A percentile compares a stretch with the other conserved stretches of the same genome.
These are phyloP conservation scores for Coemansia sp. DNA, from an alignment of 192 early-diverging fungal species.

Conservation along the genomic window DNA sequence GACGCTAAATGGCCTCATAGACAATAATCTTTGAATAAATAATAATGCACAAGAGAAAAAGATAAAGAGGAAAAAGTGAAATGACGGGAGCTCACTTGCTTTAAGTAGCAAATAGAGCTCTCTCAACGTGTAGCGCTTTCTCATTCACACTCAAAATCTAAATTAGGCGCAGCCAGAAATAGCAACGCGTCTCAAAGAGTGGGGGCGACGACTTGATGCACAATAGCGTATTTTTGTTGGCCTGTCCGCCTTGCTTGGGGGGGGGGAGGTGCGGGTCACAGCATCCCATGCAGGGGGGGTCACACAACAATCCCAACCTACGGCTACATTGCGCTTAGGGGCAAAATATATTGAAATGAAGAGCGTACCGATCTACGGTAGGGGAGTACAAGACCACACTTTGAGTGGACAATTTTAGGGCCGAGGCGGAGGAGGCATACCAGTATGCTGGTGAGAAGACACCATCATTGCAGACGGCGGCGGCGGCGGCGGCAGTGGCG, in stretches of 20 bases:
- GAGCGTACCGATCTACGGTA: no score
- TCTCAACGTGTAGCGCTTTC: background rate
- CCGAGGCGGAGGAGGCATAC: slow-evolving; percentile 9
- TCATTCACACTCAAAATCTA: background rate
- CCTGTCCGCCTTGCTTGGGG: background rate
- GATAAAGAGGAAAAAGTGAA: background rate
- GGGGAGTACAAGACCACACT: background rate
- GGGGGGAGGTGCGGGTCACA: no score
- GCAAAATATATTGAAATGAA: no score
- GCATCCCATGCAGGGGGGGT: no score
- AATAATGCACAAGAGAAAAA: background rate
- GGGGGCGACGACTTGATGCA: background rate
- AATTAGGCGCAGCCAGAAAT: slow-evolving; percentile 1
- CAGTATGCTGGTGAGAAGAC: slow-evolving; percentile 3
- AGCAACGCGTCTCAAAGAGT: background rate
- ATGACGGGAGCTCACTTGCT: no score
- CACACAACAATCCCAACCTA: no score
- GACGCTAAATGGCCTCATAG: slow-evolving; percentile 1
- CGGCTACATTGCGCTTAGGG: no score
- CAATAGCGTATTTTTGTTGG: background rate
- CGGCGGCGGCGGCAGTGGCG: background rate
- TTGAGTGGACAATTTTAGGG: background rate
- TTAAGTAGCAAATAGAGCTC: no score
- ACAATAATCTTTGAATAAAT: background rate
- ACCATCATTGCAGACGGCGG: background rate